phyloP scores from a whole-genome alignment of 2,329 filamentous ascomycete genomes.

The Hirsutella rhossiliensis region DNA sequence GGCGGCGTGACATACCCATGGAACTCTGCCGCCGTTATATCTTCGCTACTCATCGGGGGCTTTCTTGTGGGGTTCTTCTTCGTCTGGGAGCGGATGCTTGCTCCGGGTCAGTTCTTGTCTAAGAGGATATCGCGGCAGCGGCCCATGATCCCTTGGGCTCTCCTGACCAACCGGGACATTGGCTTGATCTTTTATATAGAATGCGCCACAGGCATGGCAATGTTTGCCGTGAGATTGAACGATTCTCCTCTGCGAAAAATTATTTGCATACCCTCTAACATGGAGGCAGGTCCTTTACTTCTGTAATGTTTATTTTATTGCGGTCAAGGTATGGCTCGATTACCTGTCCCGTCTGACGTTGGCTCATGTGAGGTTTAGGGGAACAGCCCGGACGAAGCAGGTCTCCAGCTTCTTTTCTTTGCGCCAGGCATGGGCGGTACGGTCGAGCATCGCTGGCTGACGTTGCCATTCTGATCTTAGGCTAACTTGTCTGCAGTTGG shows the following conservation, averaged over 20 bases:
- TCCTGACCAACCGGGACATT: slow-evolving; percentile 46
- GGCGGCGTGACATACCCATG: slow-evolving; percentile 41
- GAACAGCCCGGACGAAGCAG: too few relatives aligned
- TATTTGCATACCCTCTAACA: neutral
- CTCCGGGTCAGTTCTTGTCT: slow-evolving; percentile 16
- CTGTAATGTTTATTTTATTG: slow-evolving; percentile 54
- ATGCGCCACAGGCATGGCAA: slow-evolving; percentile 44
- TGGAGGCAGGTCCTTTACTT: slow-evolving; percentile 48
- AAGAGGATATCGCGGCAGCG: slow-evolving; percentile 39
- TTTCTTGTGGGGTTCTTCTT: slow-evolving; percentile 8
- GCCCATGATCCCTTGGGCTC: slow-evolving; percentile 51
- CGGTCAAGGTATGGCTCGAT: slow-evolving; percentile 32
- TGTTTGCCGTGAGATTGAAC: slow-evolving; percentile 31
- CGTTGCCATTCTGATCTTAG: too few relatives aligned
- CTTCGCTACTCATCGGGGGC: slow-evolving; percentile 32
- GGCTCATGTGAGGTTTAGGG: too few relatives aligned
- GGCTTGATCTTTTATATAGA: slow-evolving; percentile 45
- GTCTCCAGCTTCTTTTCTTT: too few relatives aligned
- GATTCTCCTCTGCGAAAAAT: too few relatives aligned
- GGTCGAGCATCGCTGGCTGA: too few relatives aligned
- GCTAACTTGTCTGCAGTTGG: too few relatives aligned
- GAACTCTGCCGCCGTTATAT: slow-evolving; percentile 34
- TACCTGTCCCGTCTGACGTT: too few relatives aligned
- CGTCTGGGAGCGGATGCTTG: too few relatives aligned
- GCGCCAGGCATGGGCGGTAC: too few relatives aligned